Percentiles rank a stretch among this genome's conserved stretches.
Evolutionary conservation across 768 basidiomycete genomes (phyloP).

Genomic region (Leccinum disarticulatum): DNA sequence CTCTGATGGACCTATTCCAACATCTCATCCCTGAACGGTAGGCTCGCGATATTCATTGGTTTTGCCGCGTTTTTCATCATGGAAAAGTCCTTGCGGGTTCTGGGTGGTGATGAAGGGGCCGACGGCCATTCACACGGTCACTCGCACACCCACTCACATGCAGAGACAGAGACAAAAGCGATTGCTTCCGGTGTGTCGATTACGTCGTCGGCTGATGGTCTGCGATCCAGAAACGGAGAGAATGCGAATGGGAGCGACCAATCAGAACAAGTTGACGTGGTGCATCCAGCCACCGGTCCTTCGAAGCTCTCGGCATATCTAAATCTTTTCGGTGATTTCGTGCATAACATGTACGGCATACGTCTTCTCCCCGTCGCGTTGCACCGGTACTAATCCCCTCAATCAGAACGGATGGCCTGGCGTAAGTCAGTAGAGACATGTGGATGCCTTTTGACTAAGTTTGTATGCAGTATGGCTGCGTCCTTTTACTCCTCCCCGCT

Average conservation of each 20-base stretch:
- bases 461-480: constrained; percentile 72
- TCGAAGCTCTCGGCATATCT: constrained; percentile 90
- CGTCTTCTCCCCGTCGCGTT: constrained; percentile 11
- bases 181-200: constrained; percentile 50
- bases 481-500: constrained; percentile 96
- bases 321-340: constrained; percentile 91
- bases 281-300: constrained; percentile 44
- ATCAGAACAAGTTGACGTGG: constrained; percentile 26
- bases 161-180: constrained; percentile 28
- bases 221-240: constrained; percentile 47
- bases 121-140: constrained; percentile 52
- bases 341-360: constrained; percentile 77
- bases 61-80: constrained; percentile 92
- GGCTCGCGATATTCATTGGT: constrained; percentile 79
- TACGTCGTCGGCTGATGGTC: constrained; percentile 42
- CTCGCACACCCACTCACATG: constrained; percentile 58
- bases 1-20: constrained; percentile 4
- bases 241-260: constrained; percentile 16
- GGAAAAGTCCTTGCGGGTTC: constrained; percentile 86
- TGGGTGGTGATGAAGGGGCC: constrained; percentile 57
- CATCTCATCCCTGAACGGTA: constrained; percentile 29
- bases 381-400: constrained; percentile 16
- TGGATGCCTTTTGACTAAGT: constrained; percentile 2
- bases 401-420: constrained; percentile 84
- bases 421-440: constrained; percentile 49